Percentiles rank a stretch among this genome's conserved stretches.
These are phyloP conservation scores for Thymus mandschuricus DNA, from an alignment of 257 asterid genomes.

Conservation along the genomic window DNA sequence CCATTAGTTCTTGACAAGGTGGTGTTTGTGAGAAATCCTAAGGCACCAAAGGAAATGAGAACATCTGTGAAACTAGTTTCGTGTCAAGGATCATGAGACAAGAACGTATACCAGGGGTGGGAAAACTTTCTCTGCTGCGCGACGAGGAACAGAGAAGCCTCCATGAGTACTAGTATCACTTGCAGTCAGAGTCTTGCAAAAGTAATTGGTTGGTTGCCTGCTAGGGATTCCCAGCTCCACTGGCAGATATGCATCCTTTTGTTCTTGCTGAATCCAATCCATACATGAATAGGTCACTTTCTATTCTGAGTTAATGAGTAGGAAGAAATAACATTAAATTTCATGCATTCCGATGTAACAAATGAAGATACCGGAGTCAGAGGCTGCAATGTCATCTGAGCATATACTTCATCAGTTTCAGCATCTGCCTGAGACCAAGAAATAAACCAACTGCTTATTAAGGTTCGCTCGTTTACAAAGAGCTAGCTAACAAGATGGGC, in stretches of 20 bases:
- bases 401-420: constrained; percentile 96
- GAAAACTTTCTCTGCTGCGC: constrained; percentile 99
- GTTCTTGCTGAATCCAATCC: constrained; percentile 73
- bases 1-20: constrained; percentile 96
- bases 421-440: constrained; percentile 83
- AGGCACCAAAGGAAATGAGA: constrained; percentile 29
- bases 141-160: constrained; percentile 97
- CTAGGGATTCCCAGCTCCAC: constrained; percentile 89
- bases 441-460: constrained; percentile 22
- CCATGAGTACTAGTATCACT: constrained; percentile 99
- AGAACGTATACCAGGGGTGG: constrained; percentile 76
- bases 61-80: constrained; percentile 22
- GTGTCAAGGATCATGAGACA: constrained; percentile 16
- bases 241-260: constrained; percentile 83
- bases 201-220: constrained; percentile 91
- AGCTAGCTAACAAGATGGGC: constrained; percentile 19
- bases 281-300: constrained; percentile 17
- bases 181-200: constrained; percentile 96
- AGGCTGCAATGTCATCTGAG: constrained; percentile 99
- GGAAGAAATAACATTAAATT: constrained; percentile 15
- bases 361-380: constrained; percentile 64
- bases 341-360: constrained; percentile 13
- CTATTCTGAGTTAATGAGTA: constrained; percentile 12
- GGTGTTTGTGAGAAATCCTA: constrained; percentile 98
- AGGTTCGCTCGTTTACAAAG: constrained; percentile 3